Percentiles rank a stretch among this genome's conserved stretches.
Evolutionary conservation across 129 eudicot species (phyloP).

Genomic region (Silybum marianum): DNA sequence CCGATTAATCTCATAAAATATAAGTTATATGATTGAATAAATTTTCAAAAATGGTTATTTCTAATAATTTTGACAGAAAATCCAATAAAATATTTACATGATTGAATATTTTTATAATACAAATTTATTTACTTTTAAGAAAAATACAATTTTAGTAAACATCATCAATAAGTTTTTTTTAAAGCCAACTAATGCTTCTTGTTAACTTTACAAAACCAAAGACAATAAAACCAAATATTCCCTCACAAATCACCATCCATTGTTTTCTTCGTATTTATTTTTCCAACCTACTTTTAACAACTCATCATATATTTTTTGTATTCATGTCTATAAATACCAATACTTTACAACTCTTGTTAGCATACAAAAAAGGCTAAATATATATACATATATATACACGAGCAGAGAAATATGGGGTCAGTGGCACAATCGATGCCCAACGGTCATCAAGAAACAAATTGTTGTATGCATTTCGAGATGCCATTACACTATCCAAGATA

Average conservation of each 20-base stretch:
- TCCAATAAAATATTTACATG: too few relatives aligned
- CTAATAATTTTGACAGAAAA: too few relatives aligned
- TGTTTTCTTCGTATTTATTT: slow-evolving; percentile 47
- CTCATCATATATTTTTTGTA: slow-evolving; percentile 18
- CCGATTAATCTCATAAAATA: too few relatives aligned
- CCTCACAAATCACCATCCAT: slow-evolving; percentile 27
- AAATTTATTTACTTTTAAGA: neutral
- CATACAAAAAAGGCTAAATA: neutral
- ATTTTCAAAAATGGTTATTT: too few relatives aligned
- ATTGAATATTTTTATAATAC: neutral
- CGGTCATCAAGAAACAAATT: slow-evolving; percentile 23
- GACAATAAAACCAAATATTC: slow-evolving; percentile 31
- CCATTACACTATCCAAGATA: slow-evolving; percentile 77
- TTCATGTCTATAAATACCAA: slow-evolving; percentile 25
- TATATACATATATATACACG: too few relatives aligned
- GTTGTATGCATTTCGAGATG: slow-evolving; percentile 62
- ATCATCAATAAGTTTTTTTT: neutral
- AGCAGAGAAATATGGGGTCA: slow-evolving; percentile 43
- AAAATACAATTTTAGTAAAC: neutral
- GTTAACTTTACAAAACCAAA: slow-evolving; percentile 39
- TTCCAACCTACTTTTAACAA: slow-evolving; percentile 37
- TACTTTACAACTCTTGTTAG: neutral
- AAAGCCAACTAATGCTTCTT: slow-evolving; percentile 26
- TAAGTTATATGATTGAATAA: too few relatives aligned
- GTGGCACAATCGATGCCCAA: slow-evolving; percentile 24